Evolutionary conservation across 805 yeast species (phyloP).

Genomic region (Zygosaccharomyces siamensis): DNA sequence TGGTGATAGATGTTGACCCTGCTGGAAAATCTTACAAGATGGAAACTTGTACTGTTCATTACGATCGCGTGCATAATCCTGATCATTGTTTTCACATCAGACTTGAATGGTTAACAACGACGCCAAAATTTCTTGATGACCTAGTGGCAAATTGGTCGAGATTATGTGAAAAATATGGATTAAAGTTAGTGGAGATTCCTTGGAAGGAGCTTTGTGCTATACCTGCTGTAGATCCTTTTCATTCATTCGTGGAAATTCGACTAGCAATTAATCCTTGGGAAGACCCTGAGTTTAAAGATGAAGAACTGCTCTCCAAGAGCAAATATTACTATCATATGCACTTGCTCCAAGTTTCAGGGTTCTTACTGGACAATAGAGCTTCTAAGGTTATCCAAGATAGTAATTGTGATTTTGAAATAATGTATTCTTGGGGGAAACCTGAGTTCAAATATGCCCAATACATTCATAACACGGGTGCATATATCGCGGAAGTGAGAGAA

Average conservation of each 20-base stretch:
- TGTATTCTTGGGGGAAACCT: conserved; percentile 90
- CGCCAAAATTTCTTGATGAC: conserved; percentile 81
- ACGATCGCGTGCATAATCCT: conserved; percentile 89
- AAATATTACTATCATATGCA: conserved; percentile 73
- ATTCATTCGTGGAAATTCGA: conserved; percentile 68
- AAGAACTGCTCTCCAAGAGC: conserved; percentile 43
- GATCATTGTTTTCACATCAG: conserved; percentile 90
- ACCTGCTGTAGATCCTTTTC: conserved; percentile 79
- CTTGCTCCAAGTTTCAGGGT: conserved; percentile 64
- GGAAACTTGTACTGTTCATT: conserved; percentile 77
- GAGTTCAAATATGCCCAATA: conserved; percentile 79
- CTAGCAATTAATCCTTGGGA: conserved; percentile 69
- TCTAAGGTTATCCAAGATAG: conserved; percentile 53
- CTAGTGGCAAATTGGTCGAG: conserved; percentile 72
- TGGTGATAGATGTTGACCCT: conserved; percentile 74
- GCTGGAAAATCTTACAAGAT: conserved; percentile 63
- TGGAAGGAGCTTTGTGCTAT: conserved; percentile 79
- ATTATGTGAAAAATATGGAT: conserved; percentile 78
- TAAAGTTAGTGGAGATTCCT: conserved; percentile 80
- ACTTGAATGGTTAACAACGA: conserved; percentile 88
- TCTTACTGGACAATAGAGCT: conserved; percentile 76
- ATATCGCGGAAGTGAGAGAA: conserved; percentile 79
- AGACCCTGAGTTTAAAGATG: conserved; percentile 48
- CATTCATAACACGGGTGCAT: conserved; percentile 83
- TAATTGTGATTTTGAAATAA: conserved; percentile 53